These are phyloP conservation scores for Tilletia horrida DNA, from an alignment of 1,284 basidiomycete genomes.

Conservation along the genomic window DNA sequence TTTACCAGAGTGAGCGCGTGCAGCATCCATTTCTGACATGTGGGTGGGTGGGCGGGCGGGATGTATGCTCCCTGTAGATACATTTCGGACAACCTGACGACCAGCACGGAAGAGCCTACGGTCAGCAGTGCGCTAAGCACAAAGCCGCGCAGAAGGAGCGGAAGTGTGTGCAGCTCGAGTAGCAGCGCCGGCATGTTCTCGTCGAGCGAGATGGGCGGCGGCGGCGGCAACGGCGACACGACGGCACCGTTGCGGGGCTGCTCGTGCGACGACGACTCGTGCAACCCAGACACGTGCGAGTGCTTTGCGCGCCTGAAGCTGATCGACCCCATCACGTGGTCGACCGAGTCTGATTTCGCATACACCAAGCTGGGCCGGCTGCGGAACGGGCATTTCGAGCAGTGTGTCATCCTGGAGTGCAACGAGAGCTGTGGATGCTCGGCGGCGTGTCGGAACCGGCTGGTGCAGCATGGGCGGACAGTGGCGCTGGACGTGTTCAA, in stretches of 20 bases:
- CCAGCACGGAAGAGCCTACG: background rate
- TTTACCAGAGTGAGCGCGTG: too few species aligned
- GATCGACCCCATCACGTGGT: conserved; percentile 17
- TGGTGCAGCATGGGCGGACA: conserved; percentile 74
- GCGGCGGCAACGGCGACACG: background rate
- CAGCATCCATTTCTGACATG: too few species aligned
- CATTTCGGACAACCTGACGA: background rate
- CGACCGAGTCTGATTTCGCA: conserved; percentile 17
- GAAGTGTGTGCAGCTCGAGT: background rate
- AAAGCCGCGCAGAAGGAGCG: background rate
- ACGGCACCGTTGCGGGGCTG: conserved; percentile 24
- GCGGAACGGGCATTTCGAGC: conserved; percentile 1
- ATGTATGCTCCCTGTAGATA: too few species aligned
- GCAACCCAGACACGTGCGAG: conserved; percentile 35
- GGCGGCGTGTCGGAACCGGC: conserved; percentile 75
- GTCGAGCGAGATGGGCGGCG: too few species aligned
- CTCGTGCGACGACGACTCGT: conserved; percentile 32
- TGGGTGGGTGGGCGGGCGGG: too few species aligned
- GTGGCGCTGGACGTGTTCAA: conserved; percentile 59
- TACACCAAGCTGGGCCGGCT: conserved; percentile 31
- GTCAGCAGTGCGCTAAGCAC: too few species aligned
- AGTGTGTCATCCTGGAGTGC: conserved; percentile 76
- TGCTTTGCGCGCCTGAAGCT: conserved; percentile 24
- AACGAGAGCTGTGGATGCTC: conserved; percentile 76
- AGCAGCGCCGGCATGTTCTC: too few species aligned